Conservation (phyloP, 768 basidiomycete genomes). For the Leccinum fibrillosum region DNA sequence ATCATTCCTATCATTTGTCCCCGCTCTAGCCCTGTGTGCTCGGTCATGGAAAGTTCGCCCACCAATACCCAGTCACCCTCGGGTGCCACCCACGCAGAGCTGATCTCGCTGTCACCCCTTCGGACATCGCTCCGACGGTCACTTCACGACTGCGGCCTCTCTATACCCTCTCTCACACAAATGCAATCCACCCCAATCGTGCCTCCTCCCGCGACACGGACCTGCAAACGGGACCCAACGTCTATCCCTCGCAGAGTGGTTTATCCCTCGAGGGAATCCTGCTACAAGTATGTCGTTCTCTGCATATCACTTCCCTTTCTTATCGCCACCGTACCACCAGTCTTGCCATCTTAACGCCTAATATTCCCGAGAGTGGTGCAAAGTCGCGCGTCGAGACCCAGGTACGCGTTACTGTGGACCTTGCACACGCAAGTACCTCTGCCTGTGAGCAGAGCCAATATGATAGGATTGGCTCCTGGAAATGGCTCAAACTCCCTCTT, state of each 20-base stretch:
- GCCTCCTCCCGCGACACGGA: conserved; percentile 60
- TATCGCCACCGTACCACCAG: conserved; percentile 36
- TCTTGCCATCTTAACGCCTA: conserved; percentile 78
- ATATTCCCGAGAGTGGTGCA: conserved; percentile 76
- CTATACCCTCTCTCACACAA: conserved; percentile 35
- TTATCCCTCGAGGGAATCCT: conserved; percentile 69
- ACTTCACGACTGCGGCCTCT: conserved; percentile 29
- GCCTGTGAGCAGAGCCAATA: conserved; percentile 62
- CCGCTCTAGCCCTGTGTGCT: conserved; percentile 15
- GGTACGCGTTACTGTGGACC: conserved; percentile 78
- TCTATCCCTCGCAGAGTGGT: conserved; percentile 57
- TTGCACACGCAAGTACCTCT: conserved; percentile 63
- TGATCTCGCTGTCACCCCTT: conserved; percentile 29
- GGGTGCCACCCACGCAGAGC: conserved; percentile 36
- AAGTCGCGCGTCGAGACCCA: conserved; percentile 96
- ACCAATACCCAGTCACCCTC: conserved; percentile 7
- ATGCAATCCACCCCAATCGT: conserved; percentile 56
- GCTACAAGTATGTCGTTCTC: conserved; percentile 58
- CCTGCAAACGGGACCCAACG: conserved; percentile 53
- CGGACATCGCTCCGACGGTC: conserved; percentile 32
- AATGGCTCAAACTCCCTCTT: conserved; percentile 76
- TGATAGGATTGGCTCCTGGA: conserved; percentile 86
- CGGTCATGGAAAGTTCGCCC: conserved; percentile 18
- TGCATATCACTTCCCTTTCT: conserved; percentile 9
- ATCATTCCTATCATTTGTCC: background rate